Evolutionary conservation across 495 filamentous ascomycete species (phyloP), one percentile per base, ranked within the genome.

Genomic region (Articulospora tetracladia): DNA sequence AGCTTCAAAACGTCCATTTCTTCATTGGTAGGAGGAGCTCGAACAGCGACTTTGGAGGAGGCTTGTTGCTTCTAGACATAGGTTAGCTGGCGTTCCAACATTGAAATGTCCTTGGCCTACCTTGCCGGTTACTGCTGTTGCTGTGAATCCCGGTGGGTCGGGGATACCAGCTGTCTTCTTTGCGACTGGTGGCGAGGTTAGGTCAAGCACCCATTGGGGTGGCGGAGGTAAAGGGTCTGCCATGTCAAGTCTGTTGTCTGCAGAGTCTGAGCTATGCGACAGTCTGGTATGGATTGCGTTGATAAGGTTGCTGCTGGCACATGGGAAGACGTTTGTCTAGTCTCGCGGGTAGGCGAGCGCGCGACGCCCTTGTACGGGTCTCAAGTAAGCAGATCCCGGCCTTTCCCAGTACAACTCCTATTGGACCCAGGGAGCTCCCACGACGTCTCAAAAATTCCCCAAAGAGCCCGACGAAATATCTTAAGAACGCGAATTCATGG

Each of bases 1-100:
- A 98, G 73, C 77, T 98, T 97, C 55, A 99, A 78, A 41, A 86
- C 88, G 72, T 98, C 94, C 77, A 91, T 97, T 73, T 97, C 92
- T 62, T 86, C 87, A 60, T 81, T 70, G 3, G 86, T 85, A 28
- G 87, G 87, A 32, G 83, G 72, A 56, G 83, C 81, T 63, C 74
- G 78, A 57, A 69, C 71, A 63, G 62, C 30, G 11, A 55, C 50
- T 28, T 64, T 69, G 12, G 61, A 60, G 53, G 63, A 23, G 12
- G 52, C 30, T 62, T 68, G 46, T 26, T 68, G 64, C 65, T 77
- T 73, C 66, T 79, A 74, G 13, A 72, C 36, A 26, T 47, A 3
- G 47, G 25, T 50, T 17, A 25, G 30, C 30, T 50, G 15, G 55
- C 20, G 11, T 30, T 6, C 23, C 22, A 17, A 19, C n/a, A 57